Base-by-base conservation (phyloP, 1,139 yeast species). In the Candida sojae region DNA sequence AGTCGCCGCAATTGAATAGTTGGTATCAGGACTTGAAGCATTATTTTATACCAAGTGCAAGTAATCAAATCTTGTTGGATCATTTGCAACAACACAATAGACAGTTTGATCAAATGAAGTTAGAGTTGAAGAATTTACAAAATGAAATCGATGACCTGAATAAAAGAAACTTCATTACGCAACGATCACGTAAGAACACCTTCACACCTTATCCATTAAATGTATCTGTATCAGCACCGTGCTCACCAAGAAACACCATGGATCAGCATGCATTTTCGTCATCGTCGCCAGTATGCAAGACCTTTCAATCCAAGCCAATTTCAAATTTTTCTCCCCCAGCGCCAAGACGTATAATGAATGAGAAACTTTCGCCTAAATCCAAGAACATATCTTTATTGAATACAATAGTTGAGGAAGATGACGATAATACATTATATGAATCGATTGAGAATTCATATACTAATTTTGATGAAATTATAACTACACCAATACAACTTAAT, bases 151-250 rank as follows among this genome's bases (percentile, higher is more conserved):
- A 46, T 9, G 33, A 39, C 9, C 34, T 26, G 21, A 26, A 39
- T 26, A 35, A 31, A 13, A 40, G 36, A 28, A 40, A 32, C 13
- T 32, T 35, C 10, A 37, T 45, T 5, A 44, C 40, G 11, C 46
- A 49, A 6, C 46, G 48, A 21, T 45, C 42, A 32, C 44, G 45
- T 37, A 38, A 42, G n/a, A 34, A 36, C 42, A 44, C 51, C 7
- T 47, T 54, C 26, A 45, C 54, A 8, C 56, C 57, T 39, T 54
- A 48, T 39, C 55, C 57, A 3, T 48, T 54, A 42, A 49, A 47
- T 29, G 37, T 46, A 29, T 32, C 51, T 40, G 17, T 31, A 13
- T n/a, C 44, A n/a, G 11, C 48, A 6, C 38, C 39, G 25, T 26
- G 17, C 25, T 34, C 48, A 13, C 46, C 51, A 38, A 26, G 9